Conservation (phyloP, 2,329 filamentous ascomycete species). For the Aspergillus tamarii region DNA sequence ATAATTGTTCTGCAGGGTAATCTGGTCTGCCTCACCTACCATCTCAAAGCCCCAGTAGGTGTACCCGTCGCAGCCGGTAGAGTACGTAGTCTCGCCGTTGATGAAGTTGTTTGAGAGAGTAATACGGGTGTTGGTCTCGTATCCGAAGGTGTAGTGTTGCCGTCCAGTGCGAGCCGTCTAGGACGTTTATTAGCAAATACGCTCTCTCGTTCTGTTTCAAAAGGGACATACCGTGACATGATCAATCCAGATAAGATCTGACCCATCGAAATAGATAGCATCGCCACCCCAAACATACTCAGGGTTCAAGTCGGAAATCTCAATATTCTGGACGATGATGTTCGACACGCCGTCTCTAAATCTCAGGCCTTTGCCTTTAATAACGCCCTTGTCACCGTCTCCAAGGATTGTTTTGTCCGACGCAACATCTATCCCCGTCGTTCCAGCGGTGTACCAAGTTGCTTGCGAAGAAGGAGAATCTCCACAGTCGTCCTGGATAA, state of each 20-base stretch:
- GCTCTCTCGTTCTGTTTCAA: background rate
- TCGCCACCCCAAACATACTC: slow-evolving; percentile 61
- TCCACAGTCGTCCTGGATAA: slow-evolving; percentile 58
- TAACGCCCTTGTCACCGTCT: slow-evolving; percentile 54
- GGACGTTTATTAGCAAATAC: background rate
- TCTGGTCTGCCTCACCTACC: slow-evolving; percentile 55
- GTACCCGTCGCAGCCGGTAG: slow-evolving; percentile 60
- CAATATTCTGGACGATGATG: slow-evolving; percentile 62
- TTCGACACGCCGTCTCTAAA: slow-evolving; percentile 50
- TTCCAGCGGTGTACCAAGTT: slow-evolving; percentile 53
- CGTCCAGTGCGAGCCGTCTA: slow-evolving; percentile 59
- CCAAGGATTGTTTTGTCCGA: slow-evolving; percentile 62
- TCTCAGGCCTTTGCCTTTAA: slow-evolving; percentile 59
- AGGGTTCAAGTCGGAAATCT: slow-evolving; percentile 56
- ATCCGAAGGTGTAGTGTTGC: slow-evolving; percentile 63
- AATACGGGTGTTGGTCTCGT: slow-evolving; percentile 56
- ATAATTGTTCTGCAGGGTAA: slow-evolving; percentile 65
- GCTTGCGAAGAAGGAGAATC: slow-evolving; percentile 53
- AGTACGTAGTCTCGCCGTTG: slow-evolving; percentile 58
- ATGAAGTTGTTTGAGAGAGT: slow-evolving; percentile 64
- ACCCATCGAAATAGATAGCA: slow-evolving; percentile 54
- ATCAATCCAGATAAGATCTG: slow-evolving; percentile 49
- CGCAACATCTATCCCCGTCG: slow-evolving; percentile 51
- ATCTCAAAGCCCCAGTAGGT: slow-evolving; percentile 53
- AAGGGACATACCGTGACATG: slow-evolving; percentile 40